phyloP scores from a whole-genome alignment of 2,329 filamentous ascomycete genomes.

The Drechslera avenae region DNA sequence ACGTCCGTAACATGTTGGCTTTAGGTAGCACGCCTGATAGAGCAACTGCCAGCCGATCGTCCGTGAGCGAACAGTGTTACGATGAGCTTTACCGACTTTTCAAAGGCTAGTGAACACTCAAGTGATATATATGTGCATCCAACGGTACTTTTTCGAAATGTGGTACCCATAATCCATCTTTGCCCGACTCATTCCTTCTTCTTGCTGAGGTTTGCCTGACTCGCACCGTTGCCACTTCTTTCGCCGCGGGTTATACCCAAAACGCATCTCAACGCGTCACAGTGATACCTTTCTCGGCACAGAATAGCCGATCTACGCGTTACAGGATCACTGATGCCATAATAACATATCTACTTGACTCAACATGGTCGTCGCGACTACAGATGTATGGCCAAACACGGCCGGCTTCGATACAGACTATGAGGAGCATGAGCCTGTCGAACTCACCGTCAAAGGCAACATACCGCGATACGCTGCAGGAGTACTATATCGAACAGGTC shows the following conservation, averaged over 20 bases:
- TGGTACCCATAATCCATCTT: not conserved
- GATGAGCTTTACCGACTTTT: too few species aligned
- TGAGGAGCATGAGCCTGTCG: conserved; percentile 68
- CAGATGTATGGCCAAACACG: conserved; percentile 39
- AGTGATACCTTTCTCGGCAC: not conserved
- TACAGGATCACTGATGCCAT: not conserved
- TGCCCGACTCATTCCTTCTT: not conserved
- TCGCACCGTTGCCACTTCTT: not conserved
- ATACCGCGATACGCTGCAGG: conserved; percentile 77
- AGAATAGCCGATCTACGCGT: too few species aligned
- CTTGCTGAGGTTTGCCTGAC: not conserved
- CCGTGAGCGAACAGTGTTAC: too few species aligned
- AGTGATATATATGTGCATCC: too few species aligned
- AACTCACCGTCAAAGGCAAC: conserved; percentile 65
- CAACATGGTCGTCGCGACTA: conserved; percentile 16
- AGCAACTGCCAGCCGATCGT: not conserved
- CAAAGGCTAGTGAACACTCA: too few species aligned
- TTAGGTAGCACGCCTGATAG: not conserved
- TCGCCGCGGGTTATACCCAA: not conserved
- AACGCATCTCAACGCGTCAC: too few species aligned
- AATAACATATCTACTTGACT: not conserved
- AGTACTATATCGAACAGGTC: conserved; percentile 69
- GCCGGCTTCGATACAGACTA: conserved; percentile 65
- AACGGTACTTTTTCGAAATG: too few species aligned
- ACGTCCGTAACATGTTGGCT: not conserved